phyloP scores from a whole-genome alignment of 306 rosid species.

The Vachellia collinsii region DNA sequence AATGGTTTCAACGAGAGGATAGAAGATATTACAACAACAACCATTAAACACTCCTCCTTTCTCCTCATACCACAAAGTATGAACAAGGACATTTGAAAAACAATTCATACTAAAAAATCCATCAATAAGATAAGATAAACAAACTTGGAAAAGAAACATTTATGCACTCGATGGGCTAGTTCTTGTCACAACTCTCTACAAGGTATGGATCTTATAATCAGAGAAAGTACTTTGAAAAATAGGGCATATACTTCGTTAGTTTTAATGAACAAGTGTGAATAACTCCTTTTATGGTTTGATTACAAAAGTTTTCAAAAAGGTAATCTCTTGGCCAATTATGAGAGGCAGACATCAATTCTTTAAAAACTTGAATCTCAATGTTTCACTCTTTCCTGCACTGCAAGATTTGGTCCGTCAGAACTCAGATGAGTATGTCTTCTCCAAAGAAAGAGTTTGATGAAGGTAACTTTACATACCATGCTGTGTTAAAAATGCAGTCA shows the following conservation, averaged over 20 bases:
- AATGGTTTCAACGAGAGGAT: background rate
- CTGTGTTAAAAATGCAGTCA: constrained; percentile 94
- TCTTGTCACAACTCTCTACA: background rate
- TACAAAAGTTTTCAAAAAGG: background rate
- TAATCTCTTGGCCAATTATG: background rate
- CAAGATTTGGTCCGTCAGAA: constrained; percentile 1
- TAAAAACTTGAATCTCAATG: constrained; percentile 1
- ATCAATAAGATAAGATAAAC: background rate
- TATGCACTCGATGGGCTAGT: background rate
- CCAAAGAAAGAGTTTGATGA: background rate
- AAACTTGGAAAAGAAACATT: background rate
- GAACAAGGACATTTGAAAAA: no score
- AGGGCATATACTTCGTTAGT: background rate
- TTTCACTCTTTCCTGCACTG: constrained; percentile 2
- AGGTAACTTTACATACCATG: constrained; percentile 62
- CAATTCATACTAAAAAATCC: no score
- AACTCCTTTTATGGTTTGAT: background rate
- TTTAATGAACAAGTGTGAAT: background rate
- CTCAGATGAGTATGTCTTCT: background rate
- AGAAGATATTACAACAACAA: constrained; percentile 7
- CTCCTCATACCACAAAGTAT: background rate
- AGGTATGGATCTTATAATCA: background rate
- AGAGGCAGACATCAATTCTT: constrained; percentile 1
- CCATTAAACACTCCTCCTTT: constrained; percentile 9
- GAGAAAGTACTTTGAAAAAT: background rate